Conservation (phyloP, 768 basidiomycete genomes). For the Boletus reticulatus region DNA sequence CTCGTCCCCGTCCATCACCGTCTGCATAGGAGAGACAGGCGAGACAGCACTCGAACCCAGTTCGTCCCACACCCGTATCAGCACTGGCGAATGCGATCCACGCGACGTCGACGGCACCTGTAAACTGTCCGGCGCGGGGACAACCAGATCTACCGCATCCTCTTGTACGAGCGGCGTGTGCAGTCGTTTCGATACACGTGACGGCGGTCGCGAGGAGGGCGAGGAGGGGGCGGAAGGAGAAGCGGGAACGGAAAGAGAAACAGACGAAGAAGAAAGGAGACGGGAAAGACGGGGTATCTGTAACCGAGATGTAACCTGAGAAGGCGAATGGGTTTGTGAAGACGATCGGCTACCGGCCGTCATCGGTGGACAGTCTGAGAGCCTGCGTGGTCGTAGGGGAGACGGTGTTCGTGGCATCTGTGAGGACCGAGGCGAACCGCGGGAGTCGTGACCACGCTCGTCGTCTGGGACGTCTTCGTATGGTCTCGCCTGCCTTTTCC, state of each 20-base stretch:
- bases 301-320: slow-evolving; percentile 3
- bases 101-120: slow-evolving; percentile 17
- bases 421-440: background rate
- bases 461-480: slow-evolving; percentile 10
- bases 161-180: slow-evolving; percentile 31
- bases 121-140: slow-evolving; percentile 31
- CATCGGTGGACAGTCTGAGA: slow-evolving; percentile 7
- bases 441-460: background rate
- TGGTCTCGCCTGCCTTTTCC: background rate
- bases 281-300: slow-evolving; percentile 12
- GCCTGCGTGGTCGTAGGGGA: slow-evolving; percentile 5
- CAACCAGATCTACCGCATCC: slow-evolving; percentile 88
- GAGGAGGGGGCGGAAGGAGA: background rate
- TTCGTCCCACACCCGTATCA: slow-evolving; percentile 30
- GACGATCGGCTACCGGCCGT: slow-evolving; percentile 6
- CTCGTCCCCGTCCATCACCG: background rate
- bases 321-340: slow-evolving; percentile 6
- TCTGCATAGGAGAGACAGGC: background rate
- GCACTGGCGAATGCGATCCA: slow-evolving; percentile 12
- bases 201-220: background rate
- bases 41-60: background rate
- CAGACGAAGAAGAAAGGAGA: background rate
- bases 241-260: background rate
- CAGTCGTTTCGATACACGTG: slow-evolving; percentile 3
- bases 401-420: slow-evolving; percentile 2